A percentile compares a stretch with the other conserved stretches of the same genome.
phyloP scores from a whole-genome alignment of 169 alveolate genomes.

The Plasmodium gaboni region DNA sequence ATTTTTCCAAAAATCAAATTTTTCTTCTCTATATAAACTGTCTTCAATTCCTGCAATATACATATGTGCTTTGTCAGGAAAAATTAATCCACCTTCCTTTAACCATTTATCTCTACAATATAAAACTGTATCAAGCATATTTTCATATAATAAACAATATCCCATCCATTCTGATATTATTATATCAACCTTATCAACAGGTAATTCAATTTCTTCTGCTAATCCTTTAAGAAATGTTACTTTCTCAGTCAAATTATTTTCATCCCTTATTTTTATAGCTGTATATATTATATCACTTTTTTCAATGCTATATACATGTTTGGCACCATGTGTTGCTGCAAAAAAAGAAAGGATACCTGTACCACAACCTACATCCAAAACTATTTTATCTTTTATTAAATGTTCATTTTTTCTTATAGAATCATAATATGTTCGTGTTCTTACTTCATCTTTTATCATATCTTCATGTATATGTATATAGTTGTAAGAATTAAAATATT shows the following conservation, averaged over 20 bases:
- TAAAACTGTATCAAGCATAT: conserved; percentile 97
- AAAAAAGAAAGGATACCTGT: conserved; percentile 98
- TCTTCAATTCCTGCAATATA: conserved; percentile 98
- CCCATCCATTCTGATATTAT: conserved; percentile 99
- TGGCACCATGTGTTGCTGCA: conserved; percentile 98
- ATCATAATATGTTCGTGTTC: conserved; percentile 92
- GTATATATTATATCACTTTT: conserved; percentile 95
- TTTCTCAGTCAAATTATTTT: conserved; percentile 91
- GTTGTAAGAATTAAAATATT: conserved; percentile 97
- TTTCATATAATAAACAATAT: conserved; percentile 96
- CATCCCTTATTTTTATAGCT: conserved; percentile 93
- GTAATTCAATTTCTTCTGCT: conserved; percentile 97
- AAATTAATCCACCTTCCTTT: conserved; percentile 94
- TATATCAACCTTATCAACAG: conserved; percentile 97
- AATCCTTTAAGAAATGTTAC: conserved; percentile 95
- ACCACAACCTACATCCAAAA: conserved; percentile 99
- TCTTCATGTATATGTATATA: conserved; percentile 98
- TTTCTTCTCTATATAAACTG: conserved; percentile 94
- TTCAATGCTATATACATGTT: conserved; percentile 98
- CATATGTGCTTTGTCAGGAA: conserved; percentile 97
- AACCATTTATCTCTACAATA: conserved; percentile 98
- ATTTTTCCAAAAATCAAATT: conserved; percentile 96
- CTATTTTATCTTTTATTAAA: conserved; percentile 95
- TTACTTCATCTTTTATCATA: conserved; percentile 96
- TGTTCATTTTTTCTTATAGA: conserved; percentile 95